A percentile compares a stretch with the other conserved stretches of the same genome.
These are phyloP conservation scores for Cephaloascus albidus DNA, from an alignment of 805 yeast species.

Conservation along the genomic window DNA sequence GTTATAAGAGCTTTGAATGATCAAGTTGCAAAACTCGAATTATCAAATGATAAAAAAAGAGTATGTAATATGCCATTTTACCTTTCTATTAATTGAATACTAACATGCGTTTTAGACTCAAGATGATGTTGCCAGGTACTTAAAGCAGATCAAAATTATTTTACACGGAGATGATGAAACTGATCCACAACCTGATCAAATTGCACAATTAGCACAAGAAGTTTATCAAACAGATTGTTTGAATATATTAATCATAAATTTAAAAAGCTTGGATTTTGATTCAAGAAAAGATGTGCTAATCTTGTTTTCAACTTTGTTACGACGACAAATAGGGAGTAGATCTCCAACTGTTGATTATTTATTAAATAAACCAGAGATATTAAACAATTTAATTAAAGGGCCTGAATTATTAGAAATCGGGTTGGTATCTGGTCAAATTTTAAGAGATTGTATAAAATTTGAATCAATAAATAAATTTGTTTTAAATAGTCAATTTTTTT, in stretches of 20 bases:
- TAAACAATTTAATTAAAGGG: slow-evolving; percentile 54
- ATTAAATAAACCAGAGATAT: slow-evolving; percentile 52
- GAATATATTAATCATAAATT: slow-evolving; percentile 45
- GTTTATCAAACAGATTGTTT: slow-evolving; percentile 66
- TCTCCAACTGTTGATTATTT: slow-evolving; percentile 86
- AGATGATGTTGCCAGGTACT: slow-evolving; percentile 64
- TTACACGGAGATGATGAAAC: slow-evolving; percentile 62
- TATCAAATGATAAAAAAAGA: slow-evolving; percentile 26
- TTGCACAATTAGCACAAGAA: slow-evolving; percentile 71
- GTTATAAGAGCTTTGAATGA: slow-evolving; percentile 70
- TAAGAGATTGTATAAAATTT: slow-evolving; percentile 77
- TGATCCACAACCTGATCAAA: slow-evolving; percentile 57
- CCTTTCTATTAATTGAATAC: slow-evolving; percentile 5
- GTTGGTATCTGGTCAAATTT: slow-evolving; percentile 63
- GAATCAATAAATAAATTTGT: slow-evolving; percentile 59
- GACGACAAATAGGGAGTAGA: slow-evolving; percentile 67
- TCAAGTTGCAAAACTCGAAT: slow-evolving; percentile 54
- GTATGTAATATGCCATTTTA: slow-evolving; percentile 9
- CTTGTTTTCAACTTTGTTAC: slow-evolving; percentile 65
- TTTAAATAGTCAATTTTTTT: slow-evolving; percentile 51
- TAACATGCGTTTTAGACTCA: slow-evolving; percentile 29
- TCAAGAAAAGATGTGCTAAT: slow-evolving; percentile 75
- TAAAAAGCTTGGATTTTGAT: slow-evolving; percentile 76
- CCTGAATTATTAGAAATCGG: slow-evolving; percentile 72
- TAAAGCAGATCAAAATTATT: slow-evolving; percentile 55